Percentiles rank a stretch among this genome's conserved stretches.
Conservation (phyloP, 2,329 filamentous ascomycete species). For the Lecanicillium sp. region DNA sequence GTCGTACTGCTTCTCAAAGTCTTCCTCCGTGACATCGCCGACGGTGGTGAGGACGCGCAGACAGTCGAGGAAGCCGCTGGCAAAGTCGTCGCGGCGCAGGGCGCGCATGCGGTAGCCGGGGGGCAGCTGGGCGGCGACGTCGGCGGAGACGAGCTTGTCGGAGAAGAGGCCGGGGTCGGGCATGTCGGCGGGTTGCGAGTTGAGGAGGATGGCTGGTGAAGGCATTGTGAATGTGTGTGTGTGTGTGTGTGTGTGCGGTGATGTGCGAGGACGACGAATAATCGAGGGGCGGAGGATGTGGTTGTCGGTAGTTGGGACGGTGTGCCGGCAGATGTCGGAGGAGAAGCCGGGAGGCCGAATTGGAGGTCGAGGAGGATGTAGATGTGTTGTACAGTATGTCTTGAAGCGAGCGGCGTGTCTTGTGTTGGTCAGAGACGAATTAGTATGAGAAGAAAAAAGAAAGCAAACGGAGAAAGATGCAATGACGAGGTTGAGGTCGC, state of each 20-base stretch:
- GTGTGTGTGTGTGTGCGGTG: not conserved
- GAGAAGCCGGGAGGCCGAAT: not conserved
- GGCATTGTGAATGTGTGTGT: conserved; percentile 1
- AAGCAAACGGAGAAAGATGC: not conserved
- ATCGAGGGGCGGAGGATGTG: not conserved
- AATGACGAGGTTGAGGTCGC: no score
- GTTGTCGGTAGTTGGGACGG: no score
- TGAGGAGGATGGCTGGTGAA: conserved; percentile 9
- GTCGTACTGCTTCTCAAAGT: conserved; percentile 74
- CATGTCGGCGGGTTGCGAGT: conserved; percentile 15
- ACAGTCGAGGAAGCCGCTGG: conserved; percentile 81
- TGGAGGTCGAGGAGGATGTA: not conserved
- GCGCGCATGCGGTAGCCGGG: conserved; percentile 78
- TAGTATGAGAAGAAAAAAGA: not conserved
- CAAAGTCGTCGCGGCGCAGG: conserved; percentile 71
- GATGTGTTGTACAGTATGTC: not conserved
- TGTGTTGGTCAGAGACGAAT: not conserved
- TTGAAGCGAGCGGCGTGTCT: not conserved
- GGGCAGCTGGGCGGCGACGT: conserved; percentile 67
- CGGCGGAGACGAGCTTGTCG: conserved; percentile 67
- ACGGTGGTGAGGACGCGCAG: conserved; percentile 88
- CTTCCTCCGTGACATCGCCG: conserved; percentile 70
- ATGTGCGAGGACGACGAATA: not conserved
- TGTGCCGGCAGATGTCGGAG: not conserved
- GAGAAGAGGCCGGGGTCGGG: conserved; percentile 61